phyloP scores from a whole-genome alignment of 495 filamentous ascomycete genomes.

The Penicillium diatomitis region DNA sequence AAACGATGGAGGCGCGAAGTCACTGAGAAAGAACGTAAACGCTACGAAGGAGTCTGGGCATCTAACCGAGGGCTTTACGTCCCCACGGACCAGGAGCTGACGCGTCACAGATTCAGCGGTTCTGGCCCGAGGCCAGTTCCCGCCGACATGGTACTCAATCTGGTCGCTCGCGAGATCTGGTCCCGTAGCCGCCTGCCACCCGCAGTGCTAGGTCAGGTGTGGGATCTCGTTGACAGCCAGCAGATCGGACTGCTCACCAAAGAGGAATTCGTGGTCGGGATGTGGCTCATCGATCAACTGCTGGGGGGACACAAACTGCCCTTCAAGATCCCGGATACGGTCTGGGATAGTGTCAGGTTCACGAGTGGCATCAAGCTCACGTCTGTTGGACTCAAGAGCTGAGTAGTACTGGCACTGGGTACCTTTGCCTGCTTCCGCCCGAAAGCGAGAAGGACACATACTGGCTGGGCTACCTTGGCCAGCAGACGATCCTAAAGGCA shows the following conservation, averaged over 20 bases:
- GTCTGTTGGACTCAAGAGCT: constrained; percentile 4
- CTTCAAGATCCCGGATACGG: constrained; percentile 62
- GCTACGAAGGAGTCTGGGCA: constrained; percentile 97
- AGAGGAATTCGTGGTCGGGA: constrained; percentile 88
- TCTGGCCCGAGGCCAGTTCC: constrained; percentile 17
- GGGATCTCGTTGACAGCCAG: constrained; percentile 69
- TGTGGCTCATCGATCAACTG: constrained; percentile 91
- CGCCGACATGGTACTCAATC: constrained; percentile 56
- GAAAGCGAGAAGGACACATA: too few species aligned
- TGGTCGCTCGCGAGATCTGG: constrained; percentile 86
- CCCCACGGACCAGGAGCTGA: constrained; percentile 6
- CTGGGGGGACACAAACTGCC: constrained; percentile 85
- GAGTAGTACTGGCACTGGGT: not conserved
- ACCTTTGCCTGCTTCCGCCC: too few species aligned
- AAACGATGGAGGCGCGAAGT: constrained; percentile 76
- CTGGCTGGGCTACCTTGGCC: too few species aligned
- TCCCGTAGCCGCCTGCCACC: constrained; percentile 58
- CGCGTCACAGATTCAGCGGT: not conserved
- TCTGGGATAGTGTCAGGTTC: constrained; percentile 76
- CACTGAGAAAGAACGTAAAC: constrained; percentile 66
- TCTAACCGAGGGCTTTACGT: constrained; percentile 72
- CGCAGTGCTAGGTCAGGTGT: constrained; percentile 68
- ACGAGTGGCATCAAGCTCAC: constrained; percentile 34
- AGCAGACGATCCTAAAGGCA: too few species aligned
- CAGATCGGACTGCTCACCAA: constrained; percentile 51